Evolutionary conservation across 139 green algal genomes (phyloP).

Genomic region (Closterium sp.): DNA sequence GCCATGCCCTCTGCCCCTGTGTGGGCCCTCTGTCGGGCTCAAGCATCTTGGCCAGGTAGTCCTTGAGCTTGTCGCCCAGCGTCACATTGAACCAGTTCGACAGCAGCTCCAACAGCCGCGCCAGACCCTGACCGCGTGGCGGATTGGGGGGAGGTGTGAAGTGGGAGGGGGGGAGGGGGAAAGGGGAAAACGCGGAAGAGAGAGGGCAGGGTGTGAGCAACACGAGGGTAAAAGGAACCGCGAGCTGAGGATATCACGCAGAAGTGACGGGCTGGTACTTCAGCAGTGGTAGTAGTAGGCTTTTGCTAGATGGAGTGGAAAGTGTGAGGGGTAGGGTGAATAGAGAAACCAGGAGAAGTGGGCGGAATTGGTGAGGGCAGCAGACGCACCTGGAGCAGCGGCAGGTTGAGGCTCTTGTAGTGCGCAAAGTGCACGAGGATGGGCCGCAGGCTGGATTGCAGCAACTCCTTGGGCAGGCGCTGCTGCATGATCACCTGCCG

Average conservation of each 20-base stretch:
- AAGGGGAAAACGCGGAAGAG: too few relatives aligned
- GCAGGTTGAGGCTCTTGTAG: constrained; percentile 69
- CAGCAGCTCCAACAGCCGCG: constrained; percentile 78
- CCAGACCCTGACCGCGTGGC: constrained; percentile 68
- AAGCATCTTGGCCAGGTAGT: constrained; percentile 90
- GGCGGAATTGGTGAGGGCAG: not conserved
- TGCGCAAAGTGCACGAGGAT: constrained; percentile 83
- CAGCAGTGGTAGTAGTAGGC: too few relatives aligned
- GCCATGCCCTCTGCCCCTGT: constrained; percentile 42
- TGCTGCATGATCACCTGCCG: constrained; percentile 55
- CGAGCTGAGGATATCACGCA: too few relatives aligned
- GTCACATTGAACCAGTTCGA: constrained; percentile 90
- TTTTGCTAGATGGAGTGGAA: too few relatives aligned
- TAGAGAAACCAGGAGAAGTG: not conserved
- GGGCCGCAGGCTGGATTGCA: constrained; percentile 74
- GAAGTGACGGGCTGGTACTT: too few relatives aligned
- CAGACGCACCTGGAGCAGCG: constrained; percentile 22
- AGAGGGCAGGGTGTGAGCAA: too few relatives aligned
- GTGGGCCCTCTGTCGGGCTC: not conserved
- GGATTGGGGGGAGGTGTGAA: not conserved
- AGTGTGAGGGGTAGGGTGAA: not conserved
- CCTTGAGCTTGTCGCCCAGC: constrained; percentile 90
- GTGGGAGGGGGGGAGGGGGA: constrained; percentile 52
- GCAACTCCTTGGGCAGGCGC: constrained; percentile 61
- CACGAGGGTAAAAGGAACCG: too few relatives aligned